Percentiles rank a stretch among this genome's conserved stretches.
These are phyloP conservation scores for Trichoderma harzianum DNA, from an alignment of 2,329 filamentous ascomycete species.

Conservation along the genomic window DNA sequence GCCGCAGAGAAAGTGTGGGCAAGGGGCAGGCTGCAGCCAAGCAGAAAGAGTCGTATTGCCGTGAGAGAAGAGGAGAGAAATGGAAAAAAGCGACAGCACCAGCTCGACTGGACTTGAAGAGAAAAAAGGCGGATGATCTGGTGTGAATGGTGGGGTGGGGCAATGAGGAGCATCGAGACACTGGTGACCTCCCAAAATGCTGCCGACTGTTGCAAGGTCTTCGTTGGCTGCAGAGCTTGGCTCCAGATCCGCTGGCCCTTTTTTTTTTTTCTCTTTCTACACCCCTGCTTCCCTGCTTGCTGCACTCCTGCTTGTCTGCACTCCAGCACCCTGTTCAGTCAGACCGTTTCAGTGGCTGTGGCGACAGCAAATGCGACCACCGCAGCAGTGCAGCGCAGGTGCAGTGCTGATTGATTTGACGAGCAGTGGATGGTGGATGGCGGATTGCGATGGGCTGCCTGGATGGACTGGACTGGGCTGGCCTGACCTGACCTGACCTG, in stretches of 20 bases:
- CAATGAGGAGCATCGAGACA: slow-evolving; percentile 14
- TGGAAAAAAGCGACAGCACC: slow-evolving; percentile 1
- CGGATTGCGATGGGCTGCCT: slow-evolving; percentile 14
- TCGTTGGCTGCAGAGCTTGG: slow-evolving; percentile 16
- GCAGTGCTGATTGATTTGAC: slow-evolving; percentile 7
- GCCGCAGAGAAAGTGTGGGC: slow-evolving; percentile 3
- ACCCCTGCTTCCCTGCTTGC: slow-evolving; percentile 12
- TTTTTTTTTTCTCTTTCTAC: background rate
- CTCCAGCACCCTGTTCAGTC: slow-evolving; percentile 11
- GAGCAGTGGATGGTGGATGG: slow-evolving; percentile 1
- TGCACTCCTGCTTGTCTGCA: slow-evolving; percentile 10
- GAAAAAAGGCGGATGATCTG: slow-evolving; percentile 17
- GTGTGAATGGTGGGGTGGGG: slow-evolving; percentile 18
- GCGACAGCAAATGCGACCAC: background rate
- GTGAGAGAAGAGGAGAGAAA: background rate
- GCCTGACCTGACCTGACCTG: background rate
- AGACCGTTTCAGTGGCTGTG: slow-evolving; percentile 12
- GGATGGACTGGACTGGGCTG: background rate
- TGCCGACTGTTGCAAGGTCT: slow-evolving; percentile 13
- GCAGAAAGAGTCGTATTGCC: background rate
- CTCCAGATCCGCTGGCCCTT: slow-evolving; percentile 8
- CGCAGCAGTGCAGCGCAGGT: slow-evolving; percentile 9
- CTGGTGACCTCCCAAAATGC: slow-evolving; percentile 17
- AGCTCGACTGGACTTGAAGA: slow-evolving; percentile 3
- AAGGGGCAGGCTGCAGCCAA: slow-evolving; percentile 10